These are phyloP conservation scores for Tetrapisispora arboricola DNA, from an alignment of 805 yeast genomes.

Conservation along the genomic window DNA sequence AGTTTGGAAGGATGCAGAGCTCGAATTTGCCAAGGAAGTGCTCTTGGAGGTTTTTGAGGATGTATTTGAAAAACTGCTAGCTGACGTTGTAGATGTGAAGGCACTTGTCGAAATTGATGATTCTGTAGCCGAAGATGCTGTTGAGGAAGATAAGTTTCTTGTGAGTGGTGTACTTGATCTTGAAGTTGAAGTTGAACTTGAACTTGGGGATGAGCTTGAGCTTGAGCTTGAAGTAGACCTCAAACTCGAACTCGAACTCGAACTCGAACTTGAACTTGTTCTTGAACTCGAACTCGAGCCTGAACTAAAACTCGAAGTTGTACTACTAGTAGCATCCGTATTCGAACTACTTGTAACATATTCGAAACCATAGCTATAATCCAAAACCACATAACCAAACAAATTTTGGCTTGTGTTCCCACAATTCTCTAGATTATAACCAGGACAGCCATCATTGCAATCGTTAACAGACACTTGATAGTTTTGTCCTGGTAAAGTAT, in stretches of 20 bases:
- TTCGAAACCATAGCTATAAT: conserved; percentile 5
- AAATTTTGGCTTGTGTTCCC: conserved; percentile 13
- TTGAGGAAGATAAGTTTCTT: no score
- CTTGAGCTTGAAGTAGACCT: background rate
- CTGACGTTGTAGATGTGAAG: no score
- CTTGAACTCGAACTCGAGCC: background rate
- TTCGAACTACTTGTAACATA: conserved; percentile 1
- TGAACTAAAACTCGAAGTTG: conserved; percentile 2
- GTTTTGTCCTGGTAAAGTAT: conserved; percentile 10
- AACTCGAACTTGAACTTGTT: conserved; percentile 2
- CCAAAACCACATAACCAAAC: conserved; percentile 19
- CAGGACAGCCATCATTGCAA: conserved; percentile 20
- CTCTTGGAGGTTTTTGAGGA: background rate
- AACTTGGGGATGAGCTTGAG: background rate
- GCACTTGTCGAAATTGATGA: no score
- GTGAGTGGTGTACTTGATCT: background rate
- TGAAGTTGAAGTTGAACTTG: background rate
- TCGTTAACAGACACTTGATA: conserved; percentile 9
- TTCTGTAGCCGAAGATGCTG: no score
- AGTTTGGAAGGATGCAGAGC: background rate
- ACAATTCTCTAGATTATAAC: conserved; percentile 20
- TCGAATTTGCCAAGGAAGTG: background rate
- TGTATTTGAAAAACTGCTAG: no score
- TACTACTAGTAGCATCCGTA: conserved; percentile 2
- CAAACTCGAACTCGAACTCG: background rate